These are phyloP conservation scores for Hypoxylon cercidicola DNA, from an alignment of 495 filamentous ascomycete genomes.

Conservation along the genomic window DNA sequence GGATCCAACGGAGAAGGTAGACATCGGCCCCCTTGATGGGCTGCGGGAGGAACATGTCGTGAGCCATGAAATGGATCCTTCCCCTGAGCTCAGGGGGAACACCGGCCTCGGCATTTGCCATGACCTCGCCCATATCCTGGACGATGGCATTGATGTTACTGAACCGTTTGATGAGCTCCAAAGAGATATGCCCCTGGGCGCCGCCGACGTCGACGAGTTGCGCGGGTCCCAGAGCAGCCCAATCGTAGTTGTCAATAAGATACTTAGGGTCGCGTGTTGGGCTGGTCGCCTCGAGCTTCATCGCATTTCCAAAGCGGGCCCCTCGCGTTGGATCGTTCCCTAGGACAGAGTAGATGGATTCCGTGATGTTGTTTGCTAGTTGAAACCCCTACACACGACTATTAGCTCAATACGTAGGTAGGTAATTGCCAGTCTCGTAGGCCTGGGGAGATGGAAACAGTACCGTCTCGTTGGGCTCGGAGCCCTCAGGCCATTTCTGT, in stretches of 20 bases:
- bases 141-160: constrained; percentile 23
- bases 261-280: constrained; percentile 8
- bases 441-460: not conserved
- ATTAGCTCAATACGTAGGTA: too few relatives aligned
- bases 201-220: constrained; percentile 47
- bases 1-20: constrained; percentile 39
- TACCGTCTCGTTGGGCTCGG: constrained; percentile 48
- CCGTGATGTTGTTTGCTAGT: constrained; percentile 20
- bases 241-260: constrained; percentile 32
- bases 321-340: constrained; percentile 1
- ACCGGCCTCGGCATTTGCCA: constrained; percentile 19
- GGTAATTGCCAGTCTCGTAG: too few relatives aligned
- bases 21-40: constrained; percentile 55
- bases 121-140: constrained; percentile 41
- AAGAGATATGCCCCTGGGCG: constrained; percentile 20
- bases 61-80: constrained; percentile 44
- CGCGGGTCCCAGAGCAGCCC: constrained; percentile 22
- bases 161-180: constrained; percentile 7
- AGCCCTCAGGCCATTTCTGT: constrained; percentile 35
- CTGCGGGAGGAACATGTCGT: constrained; percentile 59
- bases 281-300: constrained; percentile 1
- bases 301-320: constrained; percentile 13
- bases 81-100: constrained; percentile 3
- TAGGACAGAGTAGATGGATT: constrained; percentile 19
- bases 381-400: constrained; percentile 37